Base-by-base conservation (phyloP, 2,329 filamentous ascomycete genomes). In the Stagonosporopsis rhizophila region DNA sequence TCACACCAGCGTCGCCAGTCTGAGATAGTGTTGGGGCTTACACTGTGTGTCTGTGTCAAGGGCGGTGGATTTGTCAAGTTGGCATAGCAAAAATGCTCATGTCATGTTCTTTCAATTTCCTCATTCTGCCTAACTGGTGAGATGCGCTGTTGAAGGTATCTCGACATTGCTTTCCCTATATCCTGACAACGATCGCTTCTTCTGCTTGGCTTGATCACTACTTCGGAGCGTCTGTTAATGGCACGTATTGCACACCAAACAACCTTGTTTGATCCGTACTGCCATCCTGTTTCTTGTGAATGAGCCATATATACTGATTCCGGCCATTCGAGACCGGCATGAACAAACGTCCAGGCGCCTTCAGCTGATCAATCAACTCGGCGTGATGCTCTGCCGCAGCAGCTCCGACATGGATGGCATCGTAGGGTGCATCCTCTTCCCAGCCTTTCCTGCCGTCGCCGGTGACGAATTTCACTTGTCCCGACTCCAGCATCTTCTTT, bases 331-430 rank as follows among this genome's bases (percentile, higher is more conserved):
- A 85, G 1, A 94, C 86, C 0, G 90, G 90, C 11, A 95, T 90
- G 72, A 95, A 94, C 77, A 95, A 82, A 61, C 89, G 82, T 0
- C 95, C 95, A 0, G 94, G 94, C 2, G 84, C 79, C 61, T 86
- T 87, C 64, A 99, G 78, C 79, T 98, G 95, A 27, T 87, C 84
- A 41, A 96, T 77, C 62, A 98, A 77, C 56, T 85, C 83, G 17
- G 84, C 72, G 72, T 96, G 93, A 51, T 96, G 78, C 69, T 87
- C 84, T 22, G 79, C 83, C 0, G 94, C 94, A 7, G 92, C 90
- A 0, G 95, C 95, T 0, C 95, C 95, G 2, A 98, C 95, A 73
- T 98, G 95, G 57, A 99, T 98, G 2, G 90, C 93, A 81, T 98
- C 92, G 82, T 94, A 99, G 0, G 87, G 83, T 17, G 70, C 65